Percentiles rank a stretch among this genome's conserved stretches.
These are phyloP conservation scores for Lasiodiplodia sp. DNA, from an alignment of 2,329 filamentous ascomycete genomes.

Conservation along the genomic window DNA sequence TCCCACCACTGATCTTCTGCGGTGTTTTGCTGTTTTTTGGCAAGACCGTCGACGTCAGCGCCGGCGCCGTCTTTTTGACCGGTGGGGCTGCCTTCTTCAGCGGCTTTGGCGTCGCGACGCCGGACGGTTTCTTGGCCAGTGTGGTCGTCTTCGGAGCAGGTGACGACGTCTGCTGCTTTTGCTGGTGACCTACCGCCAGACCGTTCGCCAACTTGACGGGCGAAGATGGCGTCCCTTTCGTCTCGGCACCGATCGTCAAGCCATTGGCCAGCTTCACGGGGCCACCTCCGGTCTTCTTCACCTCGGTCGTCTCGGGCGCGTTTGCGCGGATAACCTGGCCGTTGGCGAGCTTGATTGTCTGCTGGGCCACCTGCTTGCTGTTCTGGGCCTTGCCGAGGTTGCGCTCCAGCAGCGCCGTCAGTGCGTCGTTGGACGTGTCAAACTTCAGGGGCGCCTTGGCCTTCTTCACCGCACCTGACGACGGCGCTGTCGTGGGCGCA, in stretches of 20 bases:
- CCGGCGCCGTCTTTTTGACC: neutral
- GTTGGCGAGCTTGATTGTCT: constrained; percentile 27
- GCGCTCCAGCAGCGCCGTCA: constrained; percentile 13
- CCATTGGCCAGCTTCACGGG: constrained; percentile 24
- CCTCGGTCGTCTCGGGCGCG: constrained; percentile 11
- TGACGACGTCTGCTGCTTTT: neutral
- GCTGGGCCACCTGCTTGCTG: constrained; percentile 26
- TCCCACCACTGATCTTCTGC: neutral
- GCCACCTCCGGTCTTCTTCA: constrained; percentile 1
- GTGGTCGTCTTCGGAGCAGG: neutral
- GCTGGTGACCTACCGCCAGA: neutral
- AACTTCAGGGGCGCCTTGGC: constrained; percentile 14
- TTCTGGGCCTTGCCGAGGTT: constrained; percentile 22
- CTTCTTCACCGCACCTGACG: neutral
- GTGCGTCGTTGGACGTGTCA: constrained; percentile 22
- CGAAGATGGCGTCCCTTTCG: neutral
- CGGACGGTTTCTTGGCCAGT: neutral
- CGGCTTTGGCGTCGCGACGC: neutral
- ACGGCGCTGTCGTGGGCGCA: neutral
- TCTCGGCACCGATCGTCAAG: neutral
- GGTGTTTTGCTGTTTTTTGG: constrained; percentile 6
- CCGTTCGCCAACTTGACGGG: constrained; percentile 16
- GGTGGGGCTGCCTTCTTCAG: neutral
- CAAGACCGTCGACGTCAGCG: constrained; percentile 11
- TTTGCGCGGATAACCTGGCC: constrained; percentile 18